Evolutionary conservation across 345 rosid genomes (phyloP).

Genomic region (Hibiscus syriacus): DNA sequence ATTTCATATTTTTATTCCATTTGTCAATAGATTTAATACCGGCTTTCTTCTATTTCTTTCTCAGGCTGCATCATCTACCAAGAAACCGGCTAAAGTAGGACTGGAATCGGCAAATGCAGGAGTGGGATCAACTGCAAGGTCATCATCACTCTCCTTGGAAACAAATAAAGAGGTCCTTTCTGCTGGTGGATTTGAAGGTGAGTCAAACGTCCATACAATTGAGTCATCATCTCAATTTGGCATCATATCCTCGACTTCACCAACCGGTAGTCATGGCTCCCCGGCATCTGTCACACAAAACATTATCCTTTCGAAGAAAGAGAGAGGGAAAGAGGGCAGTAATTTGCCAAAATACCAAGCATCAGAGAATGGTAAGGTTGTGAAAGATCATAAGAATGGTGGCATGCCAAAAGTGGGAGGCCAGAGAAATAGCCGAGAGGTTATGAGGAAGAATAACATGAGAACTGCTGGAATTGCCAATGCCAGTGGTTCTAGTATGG

Average conservation of each 20-base stretch:
- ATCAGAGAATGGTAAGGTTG: constrained; percentile 7
- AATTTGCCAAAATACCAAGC: constrained; percentile 16
- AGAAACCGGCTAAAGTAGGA: constrained; percentile 17
- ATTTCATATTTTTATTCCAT: not conserved
- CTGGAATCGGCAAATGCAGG: constrained; percentile 21
- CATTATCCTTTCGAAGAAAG: constrained; percentile 16
- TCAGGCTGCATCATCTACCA: constrained; percentile 24
- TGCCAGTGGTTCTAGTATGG: constrained; percentile 24
- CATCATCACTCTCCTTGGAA: constrained; percentile 21
- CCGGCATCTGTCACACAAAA: constrained; percentile 13
- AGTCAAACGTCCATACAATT: constrained; percentile 8
- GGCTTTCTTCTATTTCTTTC: not conserved
- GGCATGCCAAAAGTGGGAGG: constrained; percentile 23
- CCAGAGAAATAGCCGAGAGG: constrained; percentile 23
- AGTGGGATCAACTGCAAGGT: constrained; percentile 14
- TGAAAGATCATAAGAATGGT: constrained; percentile 18
- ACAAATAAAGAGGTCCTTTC: constrained; percentile 14
- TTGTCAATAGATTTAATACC: not conserved
- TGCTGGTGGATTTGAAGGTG: constrained; percentile 6
- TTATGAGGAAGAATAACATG: constrained; percentile 27
- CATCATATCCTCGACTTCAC: constrained; percentile 9
- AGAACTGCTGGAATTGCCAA: constrained; percentile 21
- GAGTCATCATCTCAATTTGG: constrained; percentile 17
- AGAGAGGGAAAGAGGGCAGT: constrained; percentile 20
- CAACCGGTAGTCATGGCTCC: constrained; percentile 3